A percentile compares a stretch with the other conserved stretches of the same genome.
Conservation (phyloP, 306 rosid species). For the Prunus armeniaca region DNA sequence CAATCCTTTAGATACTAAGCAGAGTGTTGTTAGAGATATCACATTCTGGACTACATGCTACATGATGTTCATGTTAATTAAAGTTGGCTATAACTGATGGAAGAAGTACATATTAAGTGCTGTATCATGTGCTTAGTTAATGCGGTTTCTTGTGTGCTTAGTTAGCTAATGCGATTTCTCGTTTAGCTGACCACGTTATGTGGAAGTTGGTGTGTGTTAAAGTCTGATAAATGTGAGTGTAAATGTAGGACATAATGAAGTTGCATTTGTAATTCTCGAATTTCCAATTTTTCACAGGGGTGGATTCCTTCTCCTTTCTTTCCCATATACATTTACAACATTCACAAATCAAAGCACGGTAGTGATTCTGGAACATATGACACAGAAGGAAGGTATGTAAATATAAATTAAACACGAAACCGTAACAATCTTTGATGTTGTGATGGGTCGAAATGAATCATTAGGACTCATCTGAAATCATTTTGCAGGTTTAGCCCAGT, state of each 20-base stretch:
- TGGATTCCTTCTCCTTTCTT: slow-evolving; percentile 83
- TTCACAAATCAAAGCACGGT: slow-evolving; percentile 76
- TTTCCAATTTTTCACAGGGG: slow-evolving; percentile 24
- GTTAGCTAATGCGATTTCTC: too few species aligned
- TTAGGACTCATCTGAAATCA: not conserved
- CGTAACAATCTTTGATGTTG: not conserved
- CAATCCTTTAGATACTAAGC: not conserved
- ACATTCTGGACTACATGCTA: not conserved
- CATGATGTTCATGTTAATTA: not conserved
- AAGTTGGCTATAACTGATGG: not conserved
- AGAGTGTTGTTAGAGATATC: not conserved
- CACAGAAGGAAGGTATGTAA: slow-evolving; percentile 76
- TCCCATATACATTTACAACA: slow-evolving; percentile 64
- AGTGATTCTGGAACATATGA: slow-evolving; percentile 81
- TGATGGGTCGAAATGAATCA: not conserved
- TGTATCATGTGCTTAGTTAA: not conserved
- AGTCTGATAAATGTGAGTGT: not conserved
- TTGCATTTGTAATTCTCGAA: not conserved
- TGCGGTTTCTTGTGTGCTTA: not conserved
- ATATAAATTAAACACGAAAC: not conserved
- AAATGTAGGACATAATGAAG: too few species aligned
- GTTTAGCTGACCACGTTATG: not conserved
- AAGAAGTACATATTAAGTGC: not conserved
- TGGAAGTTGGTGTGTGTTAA: not conserved
- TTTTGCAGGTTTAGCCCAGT: slow-evolving; percentile 56